These are phyloP conservation scores for Dendrobium catenatum DNA, from an alignment of 106 monocot genomes.

Conservation along the genomic window DNA sequence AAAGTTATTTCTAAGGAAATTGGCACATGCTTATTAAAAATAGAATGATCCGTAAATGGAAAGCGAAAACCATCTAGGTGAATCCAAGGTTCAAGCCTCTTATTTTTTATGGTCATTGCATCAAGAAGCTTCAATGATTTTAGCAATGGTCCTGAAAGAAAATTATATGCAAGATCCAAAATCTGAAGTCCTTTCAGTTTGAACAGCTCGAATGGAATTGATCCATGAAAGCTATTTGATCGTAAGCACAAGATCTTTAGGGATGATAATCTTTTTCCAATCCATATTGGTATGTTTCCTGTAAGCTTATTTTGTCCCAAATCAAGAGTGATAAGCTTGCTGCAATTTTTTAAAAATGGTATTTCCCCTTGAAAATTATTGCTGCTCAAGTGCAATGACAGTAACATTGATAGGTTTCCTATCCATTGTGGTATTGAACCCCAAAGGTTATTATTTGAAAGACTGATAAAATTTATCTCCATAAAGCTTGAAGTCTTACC, in stretches of 20 bases:
- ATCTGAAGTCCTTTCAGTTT: not conserved
- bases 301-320: not conserved
- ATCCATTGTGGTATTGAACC: not conserved
- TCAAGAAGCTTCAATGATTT: too few species aligned
- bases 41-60: too few species aligned
- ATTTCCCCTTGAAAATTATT: not conserved
- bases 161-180: too few species aligned
- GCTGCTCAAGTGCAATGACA: not conserved
- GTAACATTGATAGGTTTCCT: not conserved
- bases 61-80: too few species aligned
- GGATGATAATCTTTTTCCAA: not conserved
- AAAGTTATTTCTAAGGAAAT: too few species aligned
- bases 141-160: too few species aligned
- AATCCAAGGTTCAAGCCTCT: too few species aligned
- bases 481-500: not conserved
- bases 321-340: not conserved
- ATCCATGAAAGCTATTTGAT: not conserved
- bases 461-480: not conserved
- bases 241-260: not conserved
- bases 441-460: not conserved
- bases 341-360: not conserved
- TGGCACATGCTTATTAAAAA: too few species aligned
- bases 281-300: not conserved
- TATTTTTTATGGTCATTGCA: not conserved
- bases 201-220: not conserved